A percentile compares a stretch with the other conserved stretches of the same genome.
Conservation (phyloP, 371 early-diverging fungal genomes). For the Rozella allomycis region DNA sequence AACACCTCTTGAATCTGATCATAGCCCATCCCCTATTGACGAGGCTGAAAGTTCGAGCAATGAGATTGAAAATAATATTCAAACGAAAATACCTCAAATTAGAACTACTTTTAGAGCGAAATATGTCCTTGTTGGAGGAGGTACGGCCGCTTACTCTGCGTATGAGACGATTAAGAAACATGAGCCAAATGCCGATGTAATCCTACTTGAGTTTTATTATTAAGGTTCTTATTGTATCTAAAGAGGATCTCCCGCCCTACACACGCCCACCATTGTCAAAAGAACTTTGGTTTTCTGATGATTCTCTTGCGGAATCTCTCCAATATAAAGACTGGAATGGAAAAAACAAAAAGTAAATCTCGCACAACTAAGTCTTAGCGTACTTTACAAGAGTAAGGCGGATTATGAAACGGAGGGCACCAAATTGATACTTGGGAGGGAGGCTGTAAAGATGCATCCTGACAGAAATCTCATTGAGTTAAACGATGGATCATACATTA, state of each 20-base stretch:
- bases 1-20: too few species aligned
- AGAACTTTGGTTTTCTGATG: slow-evolving; percentile 48
- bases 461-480: slow-evolving; percentile 35
- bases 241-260: slow-evolving; percentile 38
- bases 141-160: slow-evolving; percentile 2
- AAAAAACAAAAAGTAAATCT: slow-evolving; percentile 27
- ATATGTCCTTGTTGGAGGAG: slow-evolving; percentile 3
- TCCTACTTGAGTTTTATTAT: too few species aligned
- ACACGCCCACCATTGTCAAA: slow-evolving; percentile 43
- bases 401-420: not conserved
- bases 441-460: slow-evolving; percentile 32
- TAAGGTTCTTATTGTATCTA: slow-evolving; percentile 43
- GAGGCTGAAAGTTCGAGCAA: too few species aligned
- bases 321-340: slow-evolving; percentile 49
- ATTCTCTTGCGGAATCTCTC: slow-evolving; percentile 21
- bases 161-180: slow-evolving; percentile 36
- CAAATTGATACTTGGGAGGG: slow-evolving; percentile 23
- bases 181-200: slow-evolving; percentile 39
- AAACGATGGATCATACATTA: slow-evolving; percentile 28
- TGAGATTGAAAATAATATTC: too few species aligned
- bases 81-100: too few species aligned
- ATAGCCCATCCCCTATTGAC: too few species aligned
- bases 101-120: not conserved
- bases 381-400: not conserved
- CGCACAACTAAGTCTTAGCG: not conserved